phyloP scores from a whole-genome alignment of 179 eudicot genomes.

The Vitellaria paradoxa region DNA sequence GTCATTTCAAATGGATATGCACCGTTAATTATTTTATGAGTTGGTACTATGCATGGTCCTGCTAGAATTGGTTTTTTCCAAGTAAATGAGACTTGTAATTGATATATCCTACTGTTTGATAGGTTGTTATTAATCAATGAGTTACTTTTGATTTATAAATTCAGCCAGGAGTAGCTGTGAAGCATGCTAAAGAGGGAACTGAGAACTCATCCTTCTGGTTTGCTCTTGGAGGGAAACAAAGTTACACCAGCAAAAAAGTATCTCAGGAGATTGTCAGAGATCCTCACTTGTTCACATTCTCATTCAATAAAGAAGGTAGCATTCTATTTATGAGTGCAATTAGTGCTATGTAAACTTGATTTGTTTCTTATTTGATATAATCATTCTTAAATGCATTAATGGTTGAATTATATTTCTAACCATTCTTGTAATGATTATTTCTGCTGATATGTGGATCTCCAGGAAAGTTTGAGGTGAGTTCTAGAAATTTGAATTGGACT shows the following conservation, averaged over 20 bases:
- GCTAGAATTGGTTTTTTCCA: not conserved
- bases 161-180: slow-evolving; percentile 76
- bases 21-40: slow-evolving; percentile 7
- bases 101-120: not conserved
- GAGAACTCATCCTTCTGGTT: slow-evolving; percentile 93
- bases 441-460: slow-evolving; percentile 29
- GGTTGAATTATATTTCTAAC: slow-evolving; percentile 23
- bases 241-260: slow-evolving; percentile 70
- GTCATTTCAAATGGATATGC: not conserved
- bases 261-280: slow-evolving; percentile 73
- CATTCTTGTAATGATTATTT: slow-evolving; percentile 18
- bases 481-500: not conserved
- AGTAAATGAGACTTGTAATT: not conserved
- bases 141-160: slow-evolving; percentile 13
- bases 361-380: not conserved
- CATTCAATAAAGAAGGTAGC: slow-evolving; percentile 79
- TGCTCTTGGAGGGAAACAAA: slow-evolving; percentile 92
- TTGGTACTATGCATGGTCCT: slow-evolving; percentile 5
- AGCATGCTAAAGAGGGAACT: slow-evolving; percentile 97
- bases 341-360: not conserved
- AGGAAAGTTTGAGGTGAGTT: slow-evolving; percentile 92
- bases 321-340: not conserved
- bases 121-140: not conserved
- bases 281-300: slow-evolving; percentile 79
- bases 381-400: not conserved